These are phyloP conservation scores for Plantago ovata DNA, from an alignment of 257 asterid species.

Conservation along the genomic window DNA sequence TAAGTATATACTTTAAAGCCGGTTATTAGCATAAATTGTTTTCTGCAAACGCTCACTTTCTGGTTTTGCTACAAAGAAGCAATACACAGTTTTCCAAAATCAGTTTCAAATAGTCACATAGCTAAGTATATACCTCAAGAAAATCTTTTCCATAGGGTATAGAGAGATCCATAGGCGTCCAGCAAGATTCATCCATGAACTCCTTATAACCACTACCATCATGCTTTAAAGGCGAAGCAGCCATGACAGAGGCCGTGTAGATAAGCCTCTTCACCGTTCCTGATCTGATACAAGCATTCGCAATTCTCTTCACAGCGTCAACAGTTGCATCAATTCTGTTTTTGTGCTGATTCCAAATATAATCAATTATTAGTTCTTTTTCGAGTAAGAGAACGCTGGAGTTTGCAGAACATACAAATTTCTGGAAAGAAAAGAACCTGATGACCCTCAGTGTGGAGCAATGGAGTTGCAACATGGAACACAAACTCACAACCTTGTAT, in stretches of 20 bases:
- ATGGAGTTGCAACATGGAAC: slow-evolving; percentile 49
- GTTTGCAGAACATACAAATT: too few species aligned
- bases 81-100: too few species aligned
- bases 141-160: slow-evolving; percentile 5
- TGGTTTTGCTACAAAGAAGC: too few species aligned
- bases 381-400: too few species aligned
- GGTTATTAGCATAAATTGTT: too few species aligned
- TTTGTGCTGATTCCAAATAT: slow-evolving; percentile 23
- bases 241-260: slow-evolving; percentile 28
- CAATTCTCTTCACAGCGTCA: slow-evolving; percentile 26
- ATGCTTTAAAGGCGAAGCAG: slow-evolving; percentile 36
- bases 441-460: slow-evolving; percentile 19
- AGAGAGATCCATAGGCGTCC: slow-evolving; percentile 35
- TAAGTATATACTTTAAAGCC: too few species aligned
- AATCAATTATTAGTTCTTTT: not conserved
- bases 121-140: slow-evolving; percentile 22
- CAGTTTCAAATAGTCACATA: too few species aligned
- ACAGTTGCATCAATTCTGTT: slow-evolving; percentile 37
- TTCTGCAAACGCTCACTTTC: too few species aligned
- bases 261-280: slow-evolving; percentile 36
- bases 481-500: slow-evolving; percentile 44
- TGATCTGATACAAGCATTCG: slow-evolving; percentile 17
- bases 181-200: slow-evolving; percentile 41
- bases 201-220: slow-evolving; percentile 27
- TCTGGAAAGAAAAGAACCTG: not conserved